Conservation (phyloP, 306 rosid species). For the Delonix regia region DNA sequence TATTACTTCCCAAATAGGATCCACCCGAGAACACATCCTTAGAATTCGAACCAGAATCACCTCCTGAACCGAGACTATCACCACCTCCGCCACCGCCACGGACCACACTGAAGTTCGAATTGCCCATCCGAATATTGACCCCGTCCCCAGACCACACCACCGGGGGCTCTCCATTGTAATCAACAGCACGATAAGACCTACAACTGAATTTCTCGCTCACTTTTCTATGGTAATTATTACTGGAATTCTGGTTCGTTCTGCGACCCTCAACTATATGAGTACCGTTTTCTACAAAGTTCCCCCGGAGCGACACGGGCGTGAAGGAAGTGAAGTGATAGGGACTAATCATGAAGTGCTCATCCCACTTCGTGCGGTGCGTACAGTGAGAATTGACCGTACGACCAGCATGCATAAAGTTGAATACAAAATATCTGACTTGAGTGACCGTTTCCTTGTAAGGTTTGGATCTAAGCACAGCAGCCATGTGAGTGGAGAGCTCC, state of each 20-base stretch:
- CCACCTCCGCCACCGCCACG: conserved; percentile 59
- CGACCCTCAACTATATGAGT: conserved; percentile 32
- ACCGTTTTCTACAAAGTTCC: conserved; percentile 47
- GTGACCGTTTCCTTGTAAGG: conserved; percentile 58
- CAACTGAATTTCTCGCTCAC: conserved; percentile 38
- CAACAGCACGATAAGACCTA: conserved; percentile 33
- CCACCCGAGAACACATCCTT: conserved; percentile 87
- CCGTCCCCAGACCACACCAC: conserved; percentile 97
- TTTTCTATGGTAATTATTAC: conserved; percentile 27
- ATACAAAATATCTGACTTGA: conserved; percentile 52
- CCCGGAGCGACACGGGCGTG: conserved; percentile 67
- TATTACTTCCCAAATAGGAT: conserved; percentile 67
- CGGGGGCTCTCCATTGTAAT: conserved; percentile 77
- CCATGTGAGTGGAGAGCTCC: conserved; percentile 38
- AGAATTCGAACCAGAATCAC: conserved; percentile 58
- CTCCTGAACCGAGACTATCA: conserved; percentile 53
- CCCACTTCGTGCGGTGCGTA: conserved; percentile 44
- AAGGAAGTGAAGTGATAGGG: conserved; percentile 71
- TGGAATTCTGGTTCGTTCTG: conserved; percentile 13
- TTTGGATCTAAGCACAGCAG: conserved; percentile 77
- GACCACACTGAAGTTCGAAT: conserved; percentile 52
- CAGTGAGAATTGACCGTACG: conserved; percentile 48
- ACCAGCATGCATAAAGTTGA: conserved; percentile 51
- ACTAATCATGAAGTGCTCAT: conserved; percentile 47
- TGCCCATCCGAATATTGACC: conserved; percentile 60